Percentiles rank a stretch among this genome's conserved stretches.
These are phyloP conservation scores for Polytrichum formosum DNA, from an alignment of 225 moss, liverwort and hornwort genomes.

Conservation along the genomic window DNA sequence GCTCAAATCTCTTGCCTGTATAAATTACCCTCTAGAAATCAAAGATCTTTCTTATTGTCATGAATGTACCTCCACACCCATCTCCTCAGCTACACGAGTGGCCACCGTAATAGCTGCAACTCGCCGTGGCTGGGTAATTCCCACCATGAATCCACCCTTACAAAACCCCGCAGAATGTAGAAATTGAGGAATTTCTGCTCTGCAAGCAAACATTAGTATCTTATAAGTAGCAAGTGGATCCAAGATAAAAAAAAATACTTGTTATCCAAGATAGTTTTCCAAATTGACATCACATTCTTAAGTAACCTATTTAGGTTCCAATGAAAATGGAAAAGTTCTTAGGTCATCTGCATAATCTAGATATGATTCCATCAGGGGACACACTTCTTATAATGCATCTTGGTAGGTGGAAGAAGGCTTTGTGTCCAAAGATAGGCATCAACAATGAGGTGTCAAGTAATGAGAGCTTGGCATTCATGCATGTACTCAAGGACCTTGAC, in stretches of 20 bases:
- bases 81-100: slow-evolving; percentile 90
- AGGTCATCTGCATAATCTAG: no score
- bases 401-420: no score
- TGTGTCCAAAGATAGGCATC: no score
- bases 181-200: slow-evolving; percentile 72
- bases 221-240: background rate
- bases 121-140: slow-evolving; percentile 90
- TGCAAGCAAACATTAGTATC: slow-evolving; percentile 8
- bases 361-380: no score
- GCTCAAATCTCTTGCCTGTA: no score
- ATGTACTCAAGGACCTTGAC: background rate
- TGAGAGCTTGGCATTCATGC: no score
- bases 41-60: background rate
- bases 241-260: background rate
- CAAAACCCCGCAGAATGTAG: slow-evolving; percentile 82
- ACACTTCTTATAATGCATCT: no score
- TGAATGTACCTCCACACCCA: slow-evolving; percentile 56
- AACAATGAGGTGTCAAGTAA: no score
- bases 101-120: slow-evolving; percentile 98
- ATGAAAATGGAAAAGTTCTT: no score
- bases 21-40: background rate
- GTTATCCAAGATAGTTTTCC: no score
- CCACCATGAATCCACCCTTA: slow-evolving; percentile 66
- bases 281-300: no score
- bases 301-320: no score